Conservation (phyloP, 495 filamentous ascomycete species). For the Xylaria flabelliformis region DNA sequence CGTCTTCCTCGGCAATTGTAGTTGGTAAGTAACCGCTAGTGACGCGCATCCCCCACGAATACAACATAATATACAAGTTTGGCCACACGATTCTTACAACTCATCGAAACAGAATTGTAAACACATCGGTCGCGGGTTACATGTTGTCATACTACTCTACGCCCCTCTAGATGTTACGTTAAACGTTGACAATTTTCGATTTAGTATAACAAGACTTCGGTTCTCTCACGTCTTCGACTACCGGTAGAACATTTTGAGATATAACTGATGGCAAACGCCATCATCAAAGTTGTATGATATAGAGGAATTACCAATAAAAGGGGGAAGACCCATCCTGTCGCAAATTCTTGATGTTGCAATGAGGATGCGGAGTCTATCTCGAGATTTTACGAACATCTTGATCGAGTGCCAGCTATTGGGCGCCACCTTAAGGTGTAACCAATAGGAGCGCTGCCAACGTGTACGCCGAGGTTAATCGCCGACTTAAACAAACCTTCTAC, state of each 20-base stretch:
- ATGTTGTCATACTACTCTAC: background rate
- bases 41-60: slow-evolving; percentile 28
- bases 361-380: background rate
- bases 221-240: background rate
- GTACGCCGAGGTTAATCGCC: slow-evolving; percentile 16
- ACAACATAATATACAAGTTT: background rate
- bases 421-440: background rate
- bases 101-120: slow-evolving; percentile 13
- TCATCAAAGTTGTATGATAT: background rate
- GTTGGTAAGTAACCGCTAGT: slow-evolving; percentile 3
- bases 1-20: slow-evolving; percentile 6
- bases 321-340: background rate
- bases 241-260: background rate
- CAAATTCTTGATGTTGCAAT: background rate
- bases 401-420: slow-evolving; percentile 6
- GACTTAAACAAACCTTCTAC: slow-evolving; percentile 1
- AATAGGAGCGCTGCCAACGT: slow-evolving; percentile 3
- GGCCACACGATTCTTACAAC: slow-evolving; percentile 1
- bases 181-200: background rate
- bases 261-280: background rate
- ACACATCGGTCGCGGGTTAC: background rate
- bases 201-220: background rate
- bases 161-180: background rate
- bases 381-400: slow-evolving; percentile 4
- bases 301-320: background rate